Evolutionary conservation across 78 protist genomes (phyloP).

Genomic region (Tieghemostelium lacteum): DNA sequence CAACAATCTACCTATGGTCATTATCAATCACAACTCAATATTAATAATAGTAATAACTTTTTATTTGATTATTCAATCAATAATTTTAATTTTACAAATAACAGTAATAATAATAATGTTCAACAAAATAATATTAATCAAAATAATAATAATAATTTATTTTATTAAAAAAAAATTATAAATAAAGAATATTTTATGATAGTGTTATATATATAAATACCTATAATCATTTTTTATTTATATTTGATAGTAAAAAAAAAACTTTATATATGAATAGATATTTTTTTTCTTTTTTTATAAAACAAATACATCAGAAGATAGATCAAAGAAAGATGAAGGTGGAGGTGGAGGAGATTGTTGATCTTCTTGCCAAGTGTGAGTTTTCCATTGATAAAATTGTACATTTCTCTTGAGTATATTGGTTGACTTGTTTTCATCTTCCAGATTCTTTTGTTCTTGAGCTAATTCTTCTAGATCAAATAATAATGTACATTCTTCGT

Average conservation of each 20-base stretch:
- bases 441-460: constrained; percentile 54
- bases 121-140: too few relatives aligned
- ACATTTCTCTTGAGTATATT: constrained; percentile 8
- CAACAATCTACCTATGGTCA: too few relatives aligned
- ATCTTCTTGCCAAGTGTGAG: constrained; percentile 64
- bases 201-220: background rate
- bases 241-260: too few relatives aligned
- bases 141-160: too few relatives aligned
- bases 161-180: too few relatives aligned
- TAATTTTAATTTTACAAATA: background rate
- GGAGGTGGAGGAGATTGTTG: constrained; percentile 72
- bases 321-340: constrained; percentile 41
- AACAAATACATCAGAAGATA: constrained; percentile 64
- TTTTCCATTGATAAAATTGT: constrained; percentile 65
- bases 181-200: too few relatives aligned
- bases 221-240: background rate
- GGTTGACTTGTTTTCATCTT: constrained; percentile 10
- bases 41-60: too few relatives aligned
- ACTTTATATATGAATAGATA: too few relatives aligned
- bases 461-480: constrained; percentile 71
- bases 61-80: too few relatives aligned
- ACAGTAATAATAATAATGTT: too few relatives aligned
- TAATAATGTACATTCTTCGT: constrained; percentile 47
- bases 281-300: constrained; percentile 14
- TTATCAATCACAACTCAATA: too few relatives aligned